A percentile compares a stretch with the other conserved stretches of the same genome.
These are phyloP conservation scores for Backusella luteola DNA, from an alignment of 192 early-diverging fungal species.

Conservation along the genomic window DNA sequence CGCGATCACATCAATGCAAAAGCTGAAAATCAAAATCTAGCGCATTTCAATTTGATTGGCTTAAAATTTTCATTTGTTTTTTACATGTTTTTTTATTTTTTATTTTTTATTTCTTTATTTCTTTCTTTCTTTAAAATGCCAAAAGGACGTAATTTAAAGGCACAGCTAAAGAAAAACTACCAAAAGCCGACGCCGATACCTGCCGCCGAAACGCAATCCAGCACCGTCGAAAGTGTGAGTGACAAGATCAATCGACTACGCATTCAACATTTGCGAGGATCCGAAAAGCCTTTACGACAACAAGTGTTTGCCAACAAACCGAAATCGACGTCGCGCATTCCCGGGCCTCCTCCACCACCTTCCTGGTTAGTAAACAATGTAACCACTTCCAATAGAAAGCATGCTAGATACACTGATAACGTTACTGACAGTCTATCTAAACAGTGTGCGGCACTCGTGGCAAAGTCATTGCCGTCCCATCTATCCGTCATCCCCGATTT, in stretches of 20 bases:
- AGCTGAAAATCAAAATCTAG: neutral
- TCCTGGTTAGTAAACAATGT: neutral
- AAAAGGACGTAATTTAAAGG: slow-evolving; percentile 1
- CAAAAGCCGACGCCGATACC: neutral
- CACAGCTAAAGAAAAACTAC: neutral
- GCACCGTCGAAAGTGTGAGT: neutral
- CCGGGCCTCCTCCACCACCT: neutral
- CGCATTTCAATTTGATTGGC: neutral
- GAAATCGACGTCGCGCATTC: neutral
- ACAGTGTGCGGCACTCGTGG: neutral
- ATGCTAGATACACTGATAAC: neutral
- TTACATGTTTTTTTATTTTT: neutral
- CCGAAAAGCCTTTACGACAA: neutral
- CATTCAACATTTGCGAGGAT: neutral
- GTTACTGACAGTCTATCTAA: neutral
- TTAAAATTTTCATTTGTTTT: neutral
- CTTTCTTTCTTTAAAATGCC: neutral
- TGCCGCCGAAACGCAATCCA: neutral
- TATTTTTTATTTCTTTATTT: neutral
- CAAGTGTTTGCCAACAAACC: neutral
- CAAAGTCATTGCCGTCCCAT: neutral
- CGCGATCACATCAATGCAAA: neutral
- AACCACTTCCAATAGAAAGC: neutral
- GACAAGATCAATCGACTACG: slow-evolving; percentile 1
- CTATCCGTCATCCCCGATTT: neutral